Base-by-base conservation (phyloP, 1,284 basidiomycete genomes). In the Malassezia yamatoensis region DNA sequence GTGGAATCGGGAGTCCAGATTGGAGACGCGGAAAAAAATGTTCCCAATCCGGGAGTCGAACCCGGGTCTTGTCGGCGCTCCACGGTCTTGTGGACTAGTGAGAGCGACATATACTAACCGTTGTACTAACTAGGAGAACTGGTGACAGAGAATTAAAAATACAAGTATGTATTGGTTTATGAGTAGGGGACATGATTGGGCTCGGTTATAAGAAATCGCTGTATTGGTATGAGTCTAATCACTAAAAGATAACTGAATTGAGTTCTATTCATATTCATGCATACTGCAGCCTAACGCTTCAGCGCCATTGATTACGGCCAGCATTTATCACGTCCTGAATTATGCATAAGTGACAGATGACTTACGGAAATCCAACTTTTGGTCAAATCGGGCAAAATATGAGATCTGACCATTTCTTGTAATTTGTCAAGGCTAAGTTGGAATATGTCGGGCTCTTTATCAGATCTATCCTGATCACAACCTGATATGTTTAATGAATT, bases 31-130 rank as follows among this genome's bases (percentile, higher is more conserved):
- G 2, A 32, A 47, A 57, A 57, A 53, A 49, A 44, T 48, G 51
- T 58, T 58, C 55, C 55, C 55, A 58, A 43, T 58, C 55, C 55
- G 55, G 55, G 55, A 58, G 55, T 58, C 55, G 55, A 58, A 58
- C 55, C 55, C 55, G 55, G 55, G 55, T 48, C 55, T 58, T 58
- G 55, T 58, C 55, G 55, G 55, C 51, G 55, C 55, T 42, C 12
- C 55, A 53, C 55, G 32, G 38, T 9, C 16, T 12, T 41, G 9
- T 41, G 39, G 21, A 18, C 52, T 32, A 18, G 34, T 58, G 55
- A 58, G 45, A 58, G 55, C 55, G 55, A 58, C 55, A 58, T 58
- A 58, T 58, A 58, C 55, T 58, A 53, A 58, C 55, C 55, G 55
- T 48, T 58, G 55, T 58, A 58, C 55, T 58, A 58, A 58, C 51